phyloP scores from a whole-genome alignment of 352 stramenopile genomes.

The Phytopythium delawarense region DNA sequence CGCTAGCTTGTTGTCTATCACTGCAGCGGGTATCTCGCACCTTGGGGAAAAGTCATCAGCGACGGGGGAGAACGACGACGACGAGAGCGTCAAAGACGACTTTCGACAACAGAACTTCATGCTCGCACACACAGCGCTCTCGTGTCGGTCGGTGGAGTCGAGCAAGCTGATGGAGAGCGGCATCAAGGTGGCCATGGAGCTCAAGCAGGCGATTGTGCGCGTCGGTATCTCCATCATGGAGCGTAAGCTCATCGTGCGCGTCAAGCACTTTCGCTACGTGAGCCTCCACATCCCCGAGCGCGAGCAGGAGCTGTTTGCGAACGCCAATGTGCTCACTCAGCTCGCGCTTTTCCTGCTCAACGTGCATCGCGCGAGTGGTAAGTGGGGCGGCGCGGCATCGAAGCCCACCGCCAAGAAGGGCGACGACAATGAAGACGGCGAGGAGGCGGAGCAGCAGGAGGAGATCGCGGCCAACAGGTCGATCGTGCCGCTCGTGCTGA shows the following conservation, averaged over 20 bases:
- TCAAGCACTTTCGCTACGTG: slow-evolving; percentile 97
- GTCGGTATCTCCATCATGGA: slow-evolving; percentile 95
- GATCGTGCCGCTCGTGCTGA: slow-evolving; percentile 76
- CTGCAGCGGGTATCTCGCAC: slow-evolving; percentile 24
- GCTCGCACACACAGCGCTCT: slow-evolving; percentile 63
- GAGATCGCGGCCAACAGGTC: slow-evolving; percentile 27
- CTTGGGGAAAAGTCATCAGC: slow-evolving; percentile 17
- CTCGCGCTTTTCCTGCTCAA: slow-evolving; percentile 94
- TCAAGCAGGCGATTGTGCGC: slow-evolving; percentile 93
- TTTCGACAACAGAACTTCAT: slow-evolving; percentile 84
- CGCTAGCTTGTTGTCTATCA: slow-evolving; percentile 16
- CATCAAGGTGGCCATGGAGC: slow-evolving; percentile 93
- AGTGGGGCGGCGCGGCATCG: slow-evolving; percentile 72
- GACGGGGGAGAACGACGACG: slow-evolving; percentile 22
- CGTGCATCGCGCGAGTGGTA: slow-evolving; percentile 93
- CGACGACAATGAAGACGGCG: slow-evolving; percentile 20
- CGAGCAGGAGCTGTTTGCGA: slow-evolving; percentile 89
- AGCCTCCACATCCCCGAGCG: slow-evolving; percentile 87
- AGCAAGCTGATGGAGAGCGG: slow-evolving; percentile 89
- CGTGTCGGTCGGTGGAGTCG: slow-evolving; percentile 60
- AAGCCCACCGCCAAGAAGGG: slow-evolving; percentile 31
- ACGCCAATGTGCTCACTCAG: slow-evolving; percentile 92
- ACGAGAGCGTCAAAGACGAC: slow-evolving; percentile 32
- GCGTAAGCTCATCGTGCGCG: slow-evolving; percentile 90
- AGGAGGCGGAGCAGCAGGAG: slow-evolving; percentile 29